Evolutionary conservation across 73 alveolate species (phyloP), one percentile per base, ranked within the genome.

Genomic region (Stentor coeruleus): DNA sequence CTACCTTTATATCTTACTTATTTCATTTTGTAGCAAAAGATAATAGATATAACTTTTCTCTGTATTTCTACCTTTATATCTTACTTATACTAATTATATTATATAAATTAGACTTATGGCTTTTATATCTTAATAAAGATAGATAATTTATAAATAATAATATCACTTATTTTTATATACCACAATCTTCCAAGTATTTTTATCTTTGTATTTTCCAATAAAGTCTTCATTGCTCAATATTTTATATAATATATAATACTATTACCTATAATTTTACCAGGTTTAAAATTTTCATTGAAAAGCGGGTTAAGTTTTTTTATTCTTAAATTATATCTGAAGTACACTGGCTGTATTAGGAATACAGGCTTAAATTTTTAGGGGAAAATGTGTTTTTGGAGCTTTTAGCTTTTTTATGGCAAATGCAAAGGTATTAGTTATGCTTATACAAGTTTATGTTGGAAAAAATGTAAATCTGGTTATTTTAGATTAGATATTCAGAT

Each of bases 1-100:
- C 92, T 92, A 77, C 95, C 95, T 87, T 85, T 96, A 38, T 94
- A 91, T 81, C 97, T 66, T 97, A 94, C 84, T 87, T 97, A 66
- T 97, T 95, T 85, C 99, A 97, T 84, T 82, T 96, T 42, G 86
- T 87, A 40, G 87, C 99, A 59, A 96, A 94, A 74, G 99, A 97
- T 74, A 93, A 94, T 93, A 77, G 99, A 38, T 99, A 97, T 84
- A 97, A 97, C 84, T 97, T 91, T 88, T 96, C 99, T 1, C 91
- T 95, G 80, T 93, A 94, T 92, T 97, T 89, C 87, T 97, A 97
- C 79, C 89, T 76, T 91, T 95, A 26, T 97, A 97, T 88, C 89
- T 95, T 74, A 89, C 91, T 55, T 95, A 88, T 87, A 91, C 84
- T 76, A 81, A 89, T 3, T 83, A 89, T 15, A 84, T 97, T 0